Evolutionary conservation across 768 basidiomycete genomes (phyloP), one percentile per base, ranked within the genome.

Genomic region (Asterophora lycoperdoides): DNA sequence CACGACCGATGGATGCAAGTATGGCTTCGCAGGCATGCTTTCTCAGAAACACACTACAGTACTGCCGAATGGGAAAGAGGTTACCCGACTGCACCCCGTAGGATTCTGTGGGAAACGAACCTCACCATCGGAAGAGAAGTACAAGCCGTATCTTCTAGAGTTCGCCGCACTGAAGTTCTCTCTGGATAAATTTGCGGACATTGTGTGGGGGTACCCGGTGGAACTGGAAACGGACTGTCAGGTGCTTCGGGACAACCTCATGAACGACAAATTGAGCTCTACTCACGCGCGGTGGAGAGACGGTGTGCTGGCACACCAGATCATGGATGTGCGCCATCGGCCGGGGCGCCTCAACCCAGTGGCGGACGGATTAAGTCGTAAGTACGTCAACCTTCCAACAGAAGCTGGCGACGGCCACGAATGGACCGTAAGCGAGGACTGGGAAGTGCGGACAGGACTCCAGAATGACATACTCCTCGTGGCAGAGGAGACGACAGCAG

Each of bases 141-240:
- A n/a, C n/a, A n/a, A n/a, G n/a, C n/a, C n/a, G n/a, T n/a, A n/a
- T n/a, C n/a, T n/a, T n/a, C n/a, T n/a, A n/a, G n/a, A n/a, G n/a
- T n/a, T n/a, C n/a, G n/a, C n/a, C n/a, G n/a, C n/a, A n/a, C n/a
- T n/a, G n/a, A n/a, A n/a, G n/a, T n/a, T n/a, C n/a, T n/a, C n/a
- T n/a, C n/a, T n/a, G n/a, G n/a, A n/a, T n/a, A n/a, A n/a, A n/a
- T 66, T 68, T 43, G 51, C 58, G 1, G 46, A 66, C 40, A 51
- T 50, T 0, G 47, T 63, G 0, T 63, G 59, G 53, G 60, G 66
- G 0, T 63, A 55, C 29, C 66, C 59, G 11, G 46, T 70, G 0
- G 61, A 68, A 33, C 32, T 71, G 2, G 58, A 65, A 33, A 70
- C 63, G 0, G 68, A 70, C 49, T 70, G 67, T 44, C 60, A 64